Evolutionary conservation across 805 yeast genomes (phyloP), one percentile per base, ranked within the genome.

Genomic region (Saccharomycopsis vini): DNA sequence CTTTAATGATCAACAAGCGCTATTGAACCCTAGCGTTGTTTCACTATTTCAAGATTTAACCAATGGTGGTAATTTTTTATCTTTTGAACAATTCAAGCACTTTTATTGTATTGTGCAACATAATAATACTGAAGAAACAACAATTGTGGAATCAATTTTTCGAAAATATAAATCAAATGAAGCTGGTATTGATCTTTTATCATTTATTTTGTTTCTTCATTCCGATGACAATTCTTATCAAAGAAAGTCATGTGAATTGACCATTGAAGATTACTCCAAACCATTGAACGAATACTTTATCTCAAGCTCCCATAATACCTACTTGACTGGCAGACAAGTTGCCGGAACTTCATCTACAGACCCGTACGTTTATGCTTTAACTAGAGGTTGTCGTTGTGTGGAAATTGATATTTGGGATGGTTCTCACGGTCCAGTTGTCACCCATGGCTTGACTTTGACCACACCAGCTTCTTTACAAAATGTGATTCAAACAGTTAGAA

Each of bases 391-490:
- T 55, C 69, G 96, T 36, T 89, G 96, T 50, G 69, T 92, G n/a
- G 99, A 92, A 56, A 77, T 92, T 33, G 99, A 92, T 60, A 69
- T 92, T 18, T 92, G 98, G 98, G 95, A 90, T 63, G 84, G 81
- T 19, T 78, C 73, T 28, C 61, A 63, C 10, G 89, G 81, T 0
- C 98, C 98, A 0, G 74, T 85, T 0, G 96, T 92, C 0, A 81
- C 83, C 23, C 99, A 92, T 61, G 98, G 98, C 0, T 64, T 81
- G 39, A 77, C 95, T 0, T 75, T 92, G 50, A 86, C 97, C 0
- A 69, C 80, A 0, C 75, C 90, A 1, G 75, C 90, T 9, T 73
- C 77, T 2, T 71, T 90, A 24, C 59, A 66, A 9, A 79, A 79
- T 51, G 97, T 88, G 2, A 61, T 87, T 3, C 74, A 72, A 31